Percentiles rank a stretch among this genome's conserved stretches.
Conservation (phyloP, 1,139 yeast species). For the Nadsonia starkeyi-henricii region DNA sequence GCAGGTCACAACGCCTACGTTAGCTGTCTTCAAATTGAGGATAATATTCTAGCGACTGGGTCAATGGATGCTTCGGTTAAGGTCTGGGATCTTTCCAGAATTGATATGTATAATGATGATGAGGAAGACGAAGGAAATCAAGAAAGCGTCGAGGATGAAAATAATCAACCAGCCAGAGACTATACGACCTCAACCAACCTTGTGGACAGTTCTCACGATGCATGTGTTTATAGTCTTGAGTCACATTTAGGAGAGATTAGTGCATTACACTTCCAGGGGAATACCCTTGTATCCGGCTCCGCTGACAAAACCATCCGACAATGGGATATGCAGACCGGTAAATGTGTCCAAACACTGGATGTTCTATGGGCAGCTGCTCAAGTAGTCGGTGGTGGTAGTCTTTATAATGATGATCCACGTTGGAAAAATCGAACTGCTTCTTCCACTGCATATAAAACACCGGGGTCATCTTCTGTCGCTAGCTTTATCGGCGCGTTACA, state of each 20-base stretch:
- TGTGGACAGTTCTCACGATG: conserved; percentile 12
- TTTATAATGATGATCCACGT: conserved; percentile 9
- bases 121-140: conserved; percentile 11
- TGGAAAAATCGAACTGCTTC: conserved; percentile 14
- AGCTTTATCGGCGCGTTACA: conserved; percentile 44
- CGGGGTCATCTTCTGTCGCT: conserved; percentile 2
- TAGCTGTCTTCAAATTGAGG: conserved; percentile 43
- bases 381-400: conserved; percentile 9
- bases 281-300: conserved; percentile 43
- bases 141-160: not conserved
- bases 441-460: conserved; percentile 1
- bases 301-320: conserved; percentile 44
- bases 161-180: not conserved
- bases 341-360: conserved; percentile 46
- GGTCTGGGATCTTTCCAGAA: conserved; percentile 39
- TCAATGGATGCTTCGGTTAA: conserved; percentile 47
- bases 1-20: conserved; percentile 35
- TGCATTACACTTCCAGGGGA: conserved; percentile 38
- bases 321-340: conserved; percentile 46
- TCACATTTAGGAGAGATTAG: conserved; percentile 54
- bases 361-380: conserved; percentile 41
- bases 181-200: not conserved
- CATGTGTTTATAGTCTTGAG: conserved; percentile 36
- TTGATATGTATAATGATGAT: conserved; percentile 13
- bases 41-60: conserved; percentile 42